Evolutionary conservation across 139 green algal species (phyloP), one percentile per base, ranked within the genome.

Genomic region (Coelastrella sp.): DNA sequence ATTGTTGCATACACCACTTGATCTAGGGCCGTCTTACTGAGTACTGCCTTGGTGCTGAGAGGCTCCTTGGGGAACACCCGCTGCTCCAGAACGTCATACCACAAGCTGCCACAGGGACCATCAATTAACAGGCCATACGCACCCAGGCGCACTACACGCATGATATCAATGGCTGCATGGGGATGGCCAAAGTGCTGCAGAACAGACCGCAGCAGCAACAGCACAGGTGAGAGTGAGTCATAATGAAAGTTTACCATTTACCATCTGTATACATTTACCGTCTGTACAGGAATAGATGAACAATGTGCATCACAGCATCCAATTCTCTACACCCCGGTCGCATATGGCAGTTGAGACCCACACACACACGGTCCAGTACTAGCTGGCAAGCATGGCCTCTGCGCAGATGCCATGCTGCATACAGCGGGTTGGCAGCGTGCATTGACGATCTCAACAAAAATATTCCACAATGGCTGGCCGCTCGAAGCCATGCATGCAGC

Each of bases 91-190:
- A 90, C 86, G 0, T 90, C 87, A 14, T 95, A 95, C 92, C 92
- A 95, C 20, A 91, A 12, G 27, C 87, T 61, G 90, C 93, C 94
- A 1, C 93, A 22, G 20, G 93, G 94, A 6, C 94, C 94, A 72
- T 95, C 92, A 56, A 96, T 59, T 14, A 95, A 75, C 56, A 96
- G 66, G 27, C 93, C 94, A 79, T 94, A 96, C n/a, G 93, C 56
- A 5, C 89, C 87, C 84, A 94, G 82, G 4, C 91, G 81, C 58
- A 88, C 35, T 12, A 83, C 91, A 0, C 93, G 87, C 22, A 90
- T 20, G 0, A 79, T 22, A 72, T 95, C 92, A 76, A 95, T 94
- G 9, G 20, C 19, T 6, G 72, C 35, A 14, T 60, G 82, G 7
- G 87, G 87, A 25, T 87, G 78, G 20, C 56, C n/a, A 7, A 84